Conservation (phyloP, 768 basidiomycete species). For the Neoboletus brunneissimus region DNA sequence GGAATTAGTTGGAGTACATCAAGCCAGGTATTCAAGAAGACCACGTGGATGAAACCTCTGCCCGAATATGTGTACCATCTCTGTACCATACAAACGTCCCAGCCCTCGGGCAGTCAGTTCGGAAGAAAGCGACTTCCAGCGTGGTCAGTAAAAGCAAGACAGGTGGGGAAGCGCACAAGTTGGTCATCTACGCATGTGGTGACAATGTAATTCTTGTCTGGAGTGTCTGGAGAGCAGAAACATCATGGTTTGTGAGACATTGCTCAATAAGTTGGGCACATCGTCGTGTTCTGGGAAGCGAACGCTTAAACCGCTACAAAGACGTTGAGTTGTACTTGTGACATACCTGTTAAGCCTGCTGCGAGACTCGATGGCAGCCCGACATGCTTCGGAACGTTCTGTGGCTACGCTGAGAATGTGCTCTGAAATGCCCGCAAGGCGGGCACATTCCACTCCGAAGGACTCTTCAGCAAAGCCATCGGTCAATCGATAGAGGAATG, state of each 20-base stretch:
- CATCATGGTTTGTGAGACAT: constrained; percentile 24
- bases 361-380: constrained; percentile 48
- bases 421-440: constrained; percentile 81
- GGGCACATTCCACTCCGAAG: constrained; percentile 90
- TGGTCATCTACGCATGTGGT: constrained; percentile 5
- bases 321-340: neutral
- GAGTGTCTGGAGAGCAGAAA: constrained; percentile 21
- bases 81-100: neutral
- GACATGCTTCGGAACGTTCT: constrained; percentile 53
- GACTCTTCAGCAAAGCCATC: constrained; percentile 76
- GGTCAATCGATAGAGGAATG: constrained; percentile 79
- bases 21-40: neutral
- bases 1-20: neutral
- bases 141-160: neutral
- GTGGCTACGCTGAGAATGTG: constrained; percentile 61
- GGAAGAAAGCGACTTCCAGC: neutral
- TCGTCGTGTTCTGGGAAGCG: constrained; percentile 25
- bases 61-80: neutral
- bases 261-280: constrained; percentile 26
- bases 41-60: neutral
- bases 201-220: constrained; percentile 11
- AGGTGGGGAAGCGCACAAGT: neutral
- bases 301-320: neutral
- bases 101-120: too few relatives aligned
- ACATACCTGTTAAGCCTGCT: constrained; percentile 49